A percentile compares a stretch with the other conserved stretches of the same genome.
Conservation (phyloP, 805 yeast genomes). For the Blastobotrys mokoenaii region DNA sequence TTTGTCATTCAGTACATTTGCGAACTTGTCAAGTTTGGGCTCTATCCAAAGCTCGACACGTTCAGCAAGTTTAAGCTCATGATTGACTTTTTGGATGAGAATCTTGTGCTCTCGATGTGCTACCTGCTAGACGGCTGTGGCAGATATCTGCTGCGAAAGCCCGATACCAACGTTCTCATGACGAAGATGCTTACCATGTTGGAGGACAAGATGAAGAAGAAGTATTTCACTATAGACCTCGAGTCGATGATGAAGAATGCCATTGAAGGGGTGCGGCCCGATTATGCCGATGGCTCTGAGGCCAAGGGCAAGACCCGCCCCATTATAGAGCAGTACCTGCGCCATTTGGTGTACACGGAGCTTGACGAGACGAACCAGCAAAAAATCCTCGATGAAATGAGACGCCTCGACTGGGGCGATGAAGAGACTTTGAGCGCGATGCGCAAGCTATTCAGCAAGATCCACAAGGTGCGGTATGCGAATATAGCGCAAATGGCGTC, state of each 20-base stretch:
- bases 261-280: slow-evolving; percentile 27
- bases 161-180: slow-evolving; percentile 52
- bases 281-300: slow-evolving; percentile 32
- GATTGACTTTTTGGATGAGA: slow-evolving; percentile 42
- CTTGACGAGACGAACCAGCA: slow-evolving; percentile 32
- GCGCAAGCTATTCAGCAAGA: slow-evolving; percentile 42
- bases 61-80: slow-evolving; percentile 65
- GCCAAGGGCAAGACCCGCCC: slow-evolving; percentile 19
- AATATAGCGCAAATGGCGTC: slow-evolving; percentile 43
- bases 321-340: slow-evolving; percentile 34
- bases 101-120: slow-evolving; percentile 60
- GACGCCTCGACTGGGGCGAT: slow-evolving; percentile 41
- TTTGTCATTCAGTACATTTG: slow-evolving; percentile 49
- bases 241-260: slow-evolving; percentile 50
- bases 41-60: slow-evolving; percentile 61
- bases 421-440: slow-evolving; percentile 29
- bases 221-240: slow-evolving; percentile 43
- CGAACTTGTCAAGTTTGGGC: slow-evolving; percentile 68
- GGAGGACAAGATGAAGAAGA: slow-evolving; percentile 40
- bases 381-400: slow-evolving; percentile 32
- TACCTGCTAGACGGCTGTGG: slow-evolving; percentile 73
- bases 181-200: slow-evolving; percentile 53
- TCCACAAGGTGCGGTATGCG: slow-evolving; percentile 55
- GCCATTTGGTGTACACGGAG: slow-evolving; percentile 44
- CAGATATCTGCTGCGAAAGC: slow-evolving; percentile 46